Conservation (phyloP, 2,329 filamentous ascomycete genomes). For the Eutypa lata region DNA sequence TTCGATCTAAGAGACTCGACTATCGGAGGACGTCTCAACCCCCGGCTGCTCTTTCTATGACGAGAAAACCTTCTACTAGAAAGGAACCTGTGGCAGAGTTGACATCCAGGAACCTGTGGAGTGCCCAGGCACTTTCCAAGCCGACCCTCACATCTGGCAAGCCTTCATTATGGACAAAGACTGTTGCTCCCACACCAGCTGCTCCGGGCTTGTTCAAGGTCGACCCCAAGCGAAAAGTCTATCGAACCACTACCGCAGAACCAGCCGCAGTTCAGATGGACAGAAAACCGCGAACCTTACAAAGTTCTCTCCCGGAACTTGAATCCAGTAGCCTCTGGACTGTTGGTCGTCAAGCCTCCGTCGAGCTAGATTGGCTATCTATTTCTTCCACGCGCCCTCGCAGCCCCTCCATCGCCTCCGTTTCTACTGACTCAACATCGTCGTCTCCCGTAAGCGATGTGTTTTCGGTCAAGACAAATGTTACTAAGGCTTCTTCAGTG, state of each 20-base stretch:
- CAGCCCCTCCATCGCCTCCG: constrained; percentile 19
- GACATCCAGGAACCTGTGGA: constrained; percentile 18
- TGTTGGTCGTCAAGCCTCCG: constrained; percentile 5
- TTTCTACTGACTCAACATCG: constrained; percentile 14
- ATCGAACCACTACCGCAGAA: constrained; percentile 29
- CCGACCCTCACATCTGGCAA: neutral
- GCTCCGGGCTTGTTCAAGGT: constrained; percentile 27
- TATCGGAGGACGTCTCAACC: constrained; percentile 15
- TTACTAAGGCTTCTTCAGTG: constrained; percentile 15
- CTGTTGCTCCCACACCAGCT: neutral
- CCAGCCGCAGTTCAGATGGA: constrained; percentile 32
- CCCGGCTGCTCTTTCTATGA: constrained; percentile 12
- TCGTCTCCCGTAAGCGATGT: constrained; percentile 16
- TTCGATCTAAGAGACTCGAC: constrained; percentile 6
- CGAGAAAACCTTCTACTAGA: constrained; percentile 8
- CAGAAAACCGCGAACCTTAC: constrained; percentile 29
- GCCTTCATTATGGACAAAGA: constrained; percentile 14
- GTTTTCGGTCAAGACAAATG: constrained; percentile 16
- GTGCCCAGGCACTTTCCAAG: neutral
- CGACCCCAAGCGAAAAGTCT: constrained; percentile 26
- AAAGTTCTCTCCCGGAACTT: constrained; percentile 18
- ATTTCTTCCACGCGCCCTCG: constrained; percentile 20
- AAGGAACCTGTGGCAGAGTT: constrained; percentile 8
- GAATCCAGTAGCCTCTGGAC: constrained; percentile 23
- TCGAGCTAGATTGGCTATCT: constrained; percentile 25